Evolutionary conservation across 805 yeast genomes (phyloP).

Genomic region (Pichia sporocuriosa): DNA sequence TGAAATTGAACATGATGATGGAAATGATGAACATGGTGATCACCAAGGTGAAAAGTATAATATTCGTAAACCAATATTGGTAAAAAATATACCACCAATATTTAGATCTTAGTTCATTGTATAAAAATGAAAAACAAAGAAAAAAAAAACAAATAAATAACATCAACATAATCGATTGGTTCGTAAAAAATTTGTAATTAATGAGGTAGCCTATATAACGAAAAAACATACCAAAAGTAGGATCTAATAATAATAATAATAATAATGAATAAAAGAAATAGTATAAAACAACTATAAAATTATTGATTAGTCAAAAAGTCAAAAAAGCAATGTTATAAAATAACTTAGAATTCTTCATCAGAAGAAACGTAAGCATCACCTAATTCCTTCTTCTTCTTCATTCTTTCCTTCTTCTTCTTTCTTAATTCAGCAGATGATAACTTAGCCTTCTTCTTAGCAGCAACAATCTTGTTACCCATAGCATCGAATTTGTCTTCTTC

Average conservation of each 20-base stretch:
- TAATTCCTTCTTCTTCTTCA: conserved; percentile 99
- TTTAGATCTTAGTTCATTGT: conserved; percentile 2
- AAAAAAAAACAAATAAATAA: too few relatives aligned
- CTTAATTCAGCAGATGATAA: conserved; percentile 98
- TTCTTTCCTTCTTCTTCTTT: conserved; percentile 99
- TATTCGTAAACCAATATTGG: conserved; percentile 11
- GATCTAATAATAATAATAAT: too few relatives aligned
- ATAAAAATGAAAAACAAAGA: too few relatives aligned
- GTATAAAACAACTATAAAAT: neutral
- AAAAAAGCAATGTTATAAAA: neutral
- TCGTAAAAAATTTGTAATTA: too few relatives aligned
- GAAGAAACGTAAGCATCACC: conserved; percentile 97
- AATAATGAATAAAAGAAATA: conserved; percentile 2
- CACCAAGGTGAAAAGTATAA: conserved; percentile 3
- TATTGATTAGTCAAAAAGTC: neutral
- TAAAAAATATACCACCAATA: conserved; percentile 12
- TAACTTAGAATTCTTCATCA: conserved; percentile 71
- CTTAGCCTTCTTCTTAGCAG: conserved; percentile 94
- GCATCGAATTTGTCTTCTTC: conserved; percentile 99
- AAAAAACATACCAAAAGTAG: too few relatives aligned
- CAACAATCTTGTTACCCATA: conserved; percentile 99
- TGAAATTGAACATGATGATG: conserved; percentile 50
- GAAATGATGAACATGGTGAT: conserved; percentile 5
- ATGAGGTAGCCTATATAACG: too few relatives aligned
- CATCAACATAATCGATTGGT: too few relatives aligned